These are phyloP conservation scores for Arthrobotrys conoides DNA, from an alignment of 2,329 filamentous ascomycete species.

Conservation along the genomic window DNA sequence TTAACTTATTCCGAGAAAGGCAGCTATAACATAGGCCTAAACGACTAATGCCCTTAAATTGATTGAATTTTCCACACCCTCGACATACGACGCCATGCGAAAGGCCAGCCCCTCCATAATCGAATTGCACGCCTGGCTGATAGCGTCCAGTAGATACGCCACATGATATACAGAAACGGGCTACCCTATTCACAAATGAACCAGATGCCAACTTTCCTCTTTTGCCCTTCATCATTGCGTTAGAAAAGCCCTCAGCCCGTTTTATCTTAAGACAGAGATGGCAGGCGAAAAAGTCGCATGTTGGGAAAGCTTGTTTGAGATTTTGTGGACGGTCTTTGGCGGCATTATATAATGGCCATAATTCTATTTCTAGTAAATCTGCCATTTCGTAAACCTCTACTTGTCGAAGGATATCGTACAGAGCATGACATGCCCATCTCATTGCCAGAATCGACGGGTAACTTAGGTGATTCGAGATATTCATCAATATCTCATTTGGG, in stretches of 20 bases:
- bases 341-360: slow-evolving; percentile 29
- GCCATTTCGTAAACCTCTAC: slow-evolving; percentile 10
- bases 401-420: slow-evolving; percentile 8
- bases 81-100: slow-evolving; percentile 24
- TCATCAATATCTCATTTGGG: slow-evolving; percentile 13
- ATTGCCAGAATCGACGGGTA: slow-evolving; percentile 24
- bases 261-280: slow-evolving; percentile 41
- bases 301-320: slow-evolving; percentile 25
- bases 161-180: slow-evolving; percentile 40
- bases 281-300: slow-evolving; percentile 32
- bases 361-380: slow-evolving; percentile 39
- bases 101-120: slow-evolving; percentile 30
- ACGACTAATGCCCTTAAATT: slow-evolving; percentile 12
- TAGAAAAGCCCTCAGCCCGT: slow-evolving; percentile 33
- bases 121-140: slow-evolving; percentile 18
- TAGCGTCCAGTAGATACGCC: slow-evolving; percentile 19
- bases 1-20: slow-evolving; percentile 14
- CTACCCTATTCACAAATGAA: slow-evolving; percentile 1
- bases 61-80: slow-evolving; percentile 14
- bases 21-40: slow-evolving; percentile 6
- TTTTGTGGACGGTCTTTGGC: slow-evolving; percentile 7
- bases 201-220: slow-evolving; percentile 32
- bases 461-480: slow-evolving; percentile 13
- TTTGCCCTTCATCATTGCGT: slow-evolving; percentile 42
- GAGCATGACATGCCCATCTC: slow-evolving; percentile 18